A percentile compares a stretch with the other conserved stretches of the same genome.
These are phyloP conservation scores for Cyclostephanos invisitatus DNA, from an alignment of 108 stramenopile genomes.

Conservation along the genomic window DNA sequence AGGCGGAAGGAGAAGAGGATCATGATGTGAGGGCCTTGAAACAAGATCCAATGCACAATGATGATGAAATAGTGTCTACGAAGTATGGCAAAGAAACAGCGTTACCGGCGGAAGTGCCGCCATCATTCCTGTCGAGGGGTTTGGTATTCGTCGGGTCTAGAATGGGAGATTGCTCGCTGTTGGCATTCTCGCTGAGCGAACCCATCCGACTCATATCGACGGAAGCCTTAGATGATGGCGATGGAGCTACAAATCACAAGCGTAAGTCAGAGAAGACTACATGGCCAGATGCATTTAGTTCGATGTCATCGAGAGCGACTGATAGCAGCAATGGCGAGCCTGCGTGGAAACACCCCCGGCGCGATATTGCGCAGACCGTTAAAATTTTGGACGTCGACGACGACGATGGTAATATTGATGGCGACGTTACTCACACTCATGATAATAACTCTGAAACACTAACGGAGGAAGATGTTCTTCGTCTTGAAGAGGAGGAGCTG, in stretches of 20 bases:
- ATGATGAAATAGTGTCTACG: background rate
- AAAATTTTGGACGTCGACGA: conserved; percentile 18
- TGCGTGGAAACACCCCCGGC: conserved; percentile 20
- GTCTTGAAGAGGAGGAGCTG: conserved; percentile 75
- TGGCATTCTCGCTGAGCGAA: conserved; percentile 69
- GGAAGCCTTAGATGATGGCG: conserved; percentile 18
- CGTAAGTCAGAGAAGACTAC: conserved; percentile 28
- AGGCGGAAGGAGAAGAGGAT: conserved; percentile 2
- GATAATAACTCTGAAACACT: conserved; percentile 10
- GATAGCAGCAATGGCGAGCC: conserved; percentile 7
- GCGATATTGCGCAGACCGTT: conserved; percentile 4
- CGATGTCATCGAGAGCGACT: conserved; percentile 1
- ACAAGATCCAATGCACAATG: conserved; percentile 5
- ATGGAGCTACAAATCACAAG: conserved; percentile 16
- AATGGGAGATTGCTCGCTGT: conserved; percentile 78
- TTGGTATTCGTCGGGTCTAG: conserved; percentile 80
- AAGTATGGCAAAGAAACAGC: background rate
- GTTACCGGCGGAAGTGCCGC: background rate
- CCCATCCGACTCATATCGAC: conserved; percentile 30
- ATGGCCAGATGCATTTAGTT: conserved; percentile 16
- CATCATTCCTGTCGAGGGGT: conserved; percentile 49
- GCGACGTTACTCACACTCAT: background rate
- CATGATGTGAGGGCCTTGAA: background rate
- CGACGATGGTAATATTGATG: conserved; percentile 13
- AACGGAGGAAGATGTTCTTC: conserved; percentile 52